These are phyloP conservation scores for Pyrus pyrifolia DNA, from an alignment of 306 rosid species.

Conservation along the genomic window DNA sequence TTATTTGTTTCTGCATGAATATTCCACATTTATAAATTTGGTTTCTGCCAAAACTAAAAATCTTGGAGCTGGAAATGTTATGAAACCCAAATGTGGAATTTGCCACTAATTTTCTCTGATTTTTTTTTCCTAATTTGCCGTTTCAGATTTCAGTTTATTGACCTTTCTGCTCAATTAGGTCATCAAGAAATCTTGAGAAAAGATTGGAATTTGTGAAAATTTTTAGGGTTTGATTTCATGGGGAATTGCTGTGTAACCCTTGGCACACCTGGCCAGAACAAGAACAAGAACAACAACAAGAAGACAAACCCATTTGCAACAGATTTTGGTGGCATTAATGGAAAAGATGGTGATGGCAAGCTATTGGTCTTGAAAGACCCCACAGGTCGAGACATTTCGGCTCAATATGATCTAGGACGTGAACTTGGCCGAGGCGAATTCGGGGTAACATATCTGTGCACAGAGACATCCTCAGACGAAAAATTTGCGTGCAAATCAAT, in stretches of 20 bases:
- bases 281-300: constrained; percentile 28
- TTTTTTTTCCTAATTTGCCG: neutral
- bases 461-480: constrained; percentile 23
- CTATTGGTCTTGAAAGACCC: constrained; percentile 42
- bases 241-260: constrained; percentile 53
- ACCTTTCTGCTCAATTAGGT: constrained; percentile 10
- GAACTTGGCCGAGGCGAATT: constrained; percentile 63
- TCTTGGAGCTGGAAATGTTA: neutral
- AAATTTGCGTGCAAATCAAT: constrained; percentile 57
- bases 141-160: constrained; percentile 4
- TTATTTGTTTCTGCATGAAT: neutral
- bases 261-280: constrained; percentile 21
- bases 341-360: constrained; percentile 27
- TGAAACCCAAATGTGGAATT: neutral
- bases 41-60: neutral
- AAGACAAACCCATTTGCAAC: constrained; percentile 30
- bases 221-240: constrained; percentile 25
- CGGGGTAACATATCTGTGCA: constrained; percentile 49
- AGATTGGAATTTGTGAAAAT: neutral
- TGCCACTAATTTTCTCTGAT: neutral
- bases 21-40: neutral
- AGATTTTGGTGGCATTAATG: constrained; percentile 19
- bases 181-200: constrained; percentile 13
- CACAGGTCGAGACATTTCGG: constrained; percentile 34
- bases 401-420: constrained; percentile 41